Base-by-base conservation (phyloP, 1,284 basidiomycete species). In the Vanrija humicola region DNA sequence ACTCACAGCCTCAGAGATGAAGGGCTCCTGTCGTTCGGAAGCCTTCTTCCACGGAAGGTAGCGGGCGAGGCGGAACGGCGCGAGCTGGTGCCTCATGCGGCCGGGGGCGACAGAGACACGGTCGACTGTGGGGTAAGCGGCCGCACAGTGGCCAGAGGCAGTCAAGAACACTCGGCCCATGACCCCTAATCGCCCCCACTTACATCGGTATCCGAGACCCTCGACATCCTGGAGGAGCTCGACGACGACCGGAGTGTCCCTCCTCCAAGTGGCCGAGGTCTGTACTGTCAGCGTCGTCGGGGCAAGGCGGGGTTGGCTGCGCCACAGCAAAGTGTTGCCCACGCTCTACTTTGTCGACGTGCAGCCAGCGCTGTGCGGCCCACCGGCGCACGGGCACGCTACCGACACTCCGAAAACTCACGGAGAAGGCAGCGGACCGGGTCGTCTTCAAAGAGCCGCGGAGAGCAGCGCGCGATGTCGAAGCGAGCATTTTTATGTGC, bases 51-150 rank as follows among this genome's bases (percentile, higher is more conserved):
- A 65, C 12, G 64, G 66, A 38, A 70, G 64, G 45, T 54, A 66
- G 16, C 61, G 56, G 2, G 72, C 71, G 45, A 63, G 50, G 25
- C 70, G 60, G 39, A 29, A 55, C 3, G 70, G 70, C 2, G 66
- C 60, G 5, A 75, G 66, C 42, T 66, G 54, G 46, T 71, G 62
- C 54, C 69, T 58, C 39, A 69, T 68, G 54, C 62, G 50, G 18
- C 70, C 72, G 14, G 65, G 59, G n/a, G 63, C 50, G 12, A 73
- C 70, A 19, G 61, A 40, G 2, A 73, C 60, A 38, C 66, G 57
- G 56, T 75, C 73, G 52, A 55, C 72, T 72, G 49, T 6, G 16
- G 80, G 83, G 65, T 86, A 84, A 29, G 82, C 80, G 54, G 83
- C 19, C 6, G 6, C 12, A 38, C 7, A 10, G 25, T 26, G 26